Evolutionary conservation across 345 rosid genomes (phyloP).

Genomic region (Populus alba): DNA sequence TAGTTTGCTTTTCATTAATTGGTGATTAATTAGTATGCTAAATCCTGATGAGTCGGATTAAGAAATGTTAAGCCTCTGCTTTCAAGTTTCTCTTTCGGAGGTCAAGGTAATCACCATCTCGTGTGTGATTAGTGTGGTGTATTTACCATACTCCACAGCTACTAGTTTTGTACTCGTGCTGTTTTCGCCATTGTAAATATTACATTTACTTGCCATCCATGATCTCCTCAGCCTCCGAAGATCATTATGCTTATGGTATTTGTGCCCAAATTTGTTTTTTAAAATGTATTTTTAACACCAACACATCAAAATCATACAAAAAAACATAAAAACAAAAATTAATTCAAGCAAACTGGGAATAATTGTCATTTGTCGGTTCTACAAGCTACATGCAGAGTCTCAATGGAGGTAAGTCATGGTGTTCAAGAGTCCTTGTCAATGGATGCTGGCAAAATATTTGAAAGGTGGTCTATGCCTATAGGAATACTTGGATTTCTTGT

Average conservation of each 20-base stretch:
- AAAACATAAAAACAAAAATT: no score
- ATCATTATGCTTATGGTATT: no score
- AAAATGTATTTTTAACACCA: no score
- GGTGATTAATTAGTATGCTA: background rate
- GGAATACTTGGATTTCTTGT: background rate
- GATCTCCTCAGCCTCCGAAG: no score
- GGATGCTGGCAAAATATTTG: background rate
- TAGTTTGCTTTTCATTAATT: background rate
- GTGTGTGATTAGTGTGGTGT: background rate
- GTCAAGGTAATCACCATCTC: background rate
- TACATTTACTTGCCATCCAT: background rate
- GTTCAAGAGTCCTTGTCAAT: no score
- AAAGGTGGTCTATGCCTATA: background rate
- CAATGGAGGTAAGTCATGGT: background rate
- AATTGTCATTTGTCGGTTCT: background rate
- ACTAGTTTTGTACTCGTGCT: background rate
- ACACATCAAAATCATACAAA: no score
- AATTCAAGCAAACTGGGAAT: no score
- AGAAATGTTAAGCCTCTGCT: background rate
- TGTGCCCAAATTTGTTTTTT: no score
- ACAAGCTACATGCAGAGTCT: no score
- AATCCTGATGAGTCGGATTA: background rate
- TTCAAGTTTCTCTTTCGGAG: background rate
- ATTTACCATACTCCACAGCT: background rate
- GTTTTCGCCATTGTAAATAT: background rate